Conservation (phyloP, 164 flowering plant species). For the Macadamia integrifolia region DNA sequence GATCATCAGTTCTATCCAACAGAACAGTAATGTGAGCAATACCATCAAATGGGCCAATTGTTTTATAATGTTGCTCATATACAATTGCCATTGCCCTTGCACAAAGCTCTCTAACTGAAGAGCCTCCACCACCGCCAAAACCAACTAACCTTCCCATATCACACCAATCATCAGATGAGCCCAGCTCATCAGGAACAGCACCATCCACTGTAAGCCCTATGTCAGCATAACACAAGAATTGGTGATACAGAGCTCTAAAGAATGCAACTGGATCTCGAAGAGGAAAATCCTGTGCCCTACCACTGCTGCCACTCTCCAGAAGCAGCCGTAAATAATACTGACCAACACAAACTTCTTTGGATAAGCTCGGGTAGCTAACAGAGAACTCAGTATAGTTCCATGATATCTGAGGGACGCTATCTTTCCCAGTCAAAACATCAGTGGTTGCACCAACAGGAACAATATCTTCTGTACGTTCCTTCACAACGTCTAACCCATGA, state of each 20-base stretch:
- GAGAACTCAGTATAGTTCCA: constrained; percentile 92
- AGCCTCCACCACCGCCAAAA: constrained; percentile 97
- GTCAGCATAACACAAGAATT: constrained; percentile 96
- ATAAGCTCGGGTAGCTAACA: constrained; percentile 77
- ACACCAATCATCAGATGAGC: constrained; percentile 99
- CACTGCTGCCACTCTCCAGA: constrained; percentile 85
- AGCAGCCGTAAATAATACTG: constrained; percentile 92
- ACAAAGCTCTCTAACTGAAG: constrained; percentile 96
- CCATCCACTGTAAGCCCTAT: constrained; percentile 95
- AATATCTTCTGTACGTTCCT: constrained; percentile 93
- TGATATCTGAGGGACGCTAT: constrained; percentile 65
- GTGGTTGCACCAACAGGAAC: constrained; percentile 50
- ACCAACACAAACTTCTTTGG: constrained; percentile 98
- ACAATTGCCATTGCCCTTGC: constrained; percentile 99
- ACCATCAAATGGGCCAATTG: constrained; percentile 90
- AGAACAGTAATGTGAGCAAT: constrained; percentile 93
- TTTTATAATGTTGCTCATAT: constrained; percentile 82
- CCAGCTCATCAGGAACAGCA: constrained; percentile 91
- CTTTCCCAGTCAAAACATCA: constrained; percentile 49
- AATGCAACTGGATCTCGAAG: constrained; percentile 94
- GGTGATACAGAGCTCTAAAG: constrained; percentile 92
- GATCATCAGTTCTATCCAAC: constrained; percentile 90
- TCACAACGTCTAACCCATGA: constrained; percentile 84
- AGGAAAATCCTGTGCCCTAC: constrained; percentile 88
- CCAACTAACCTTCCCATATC: constrained; percentile 99